Base-by-base conservation (phyloP, 2,329 filamentous ascomycete species). In the Neonectria magnoliae region DNA sequence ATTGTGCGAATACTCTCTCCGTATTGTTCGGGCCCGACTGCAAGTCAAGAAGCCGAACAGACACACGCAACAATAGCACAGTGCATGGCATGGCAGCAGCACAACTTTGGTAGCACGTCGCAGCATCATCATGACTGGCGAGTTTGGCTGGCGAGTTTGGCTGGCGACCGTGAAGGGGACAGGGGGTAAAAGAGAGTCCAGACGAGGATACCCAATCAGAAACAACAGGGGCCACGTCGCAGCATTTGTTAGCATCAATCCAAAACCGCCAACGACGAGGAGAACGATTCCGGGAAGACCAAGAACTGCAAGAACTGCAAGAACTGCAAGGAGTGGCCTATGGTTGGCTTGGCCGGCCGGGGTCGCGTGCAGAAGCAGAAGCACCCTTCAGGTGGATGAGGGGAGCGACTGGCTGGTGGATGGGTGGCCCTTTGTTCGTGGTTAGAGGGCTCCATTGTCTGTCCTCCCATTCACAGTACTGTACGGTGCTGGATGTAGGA, bases 211-310 rank as follows among this genome's bases (percentile, higher is more conserved):
- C 48, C 70, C 67, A 70, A 73, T 66, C 59, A 67, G 58, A 65
- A 66, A 50, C 63, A 65, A 62, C 70, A 68, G 67, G 70, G 70
- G 65, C 68, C 71, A 71, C 60, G 70, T 71, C 55, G 69, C 62
- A 65, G 54, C 55, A 67, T 61, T 65, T 70, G 60, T 55, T 69
- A 69, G 71, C 57, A 71, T 73, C 71, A 71, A 71, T 72, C 63
- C 67, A 71, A 73, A 74, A 74, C 70, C 66, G 64, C 68, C 70
- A 71, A 65, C 69, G 66, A 74, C 70, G 68, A 70, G 71, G 72
- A 66, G 63, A 64, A 60, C 67, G 62, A 72, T 64, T 61, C 44
- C 67, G 53, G 65, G 66, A 59, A 62, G 60, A 66, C 66, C 29
- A 51, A 73, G 65, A 69, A 62, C 66, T 61, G 68, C 58, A 48